These are phyloP conservation scores for Rhizophagus clarus DNA, from an alignment of 192 early-diverging fungal species.

Conservation along the genomic window DNA sequence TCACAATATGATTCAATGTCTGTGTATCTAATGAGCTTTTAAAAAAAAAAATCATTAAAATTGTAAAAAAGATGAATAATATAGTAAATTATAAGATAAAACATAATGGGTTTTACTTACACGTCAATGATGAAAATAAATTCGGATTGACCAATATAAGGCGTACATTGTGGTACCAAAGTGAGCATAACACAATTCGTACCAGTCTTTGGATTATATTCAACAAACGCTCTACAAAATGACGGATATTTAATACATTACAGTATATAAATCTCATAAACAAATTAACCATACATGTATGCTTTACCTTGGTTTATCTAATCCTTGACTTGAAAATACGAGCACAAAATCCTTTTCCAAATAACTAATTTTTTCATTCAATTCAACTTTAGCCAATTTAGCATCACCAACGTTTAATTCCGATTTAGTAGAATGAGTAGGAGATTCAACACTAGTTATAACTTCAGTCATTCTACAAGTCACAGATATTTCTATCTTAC, in stretches of 20 bases:
- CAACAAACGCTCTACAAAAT: slow-evolving; percentile 21
- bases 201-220: slow-evolving; percentile 26
- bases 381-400: not conserved
- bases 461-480: slow-evolving; percentile 31
- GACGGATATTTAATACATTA: not conserved
- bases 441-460: slow-evolving; percentile 33
- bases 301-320: slow-evolving; percentile 24
- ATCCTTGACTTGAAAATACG: slow-evolving; percentile 25
- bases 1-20: slow-evolving; percentile 37
- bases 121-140: slow-evolving; percentile 47
- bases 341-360: slow-evolving; percentile 30
- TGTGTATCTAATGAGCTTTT: slow-evolving; percentile 51
- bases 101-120: slow-evolving; percentile 25
- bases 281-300: not conserved
- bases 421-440: not conserved
- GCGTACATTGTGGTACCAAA: slow-evolving; percentile 26
- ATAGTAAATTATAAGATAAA: not conserved
- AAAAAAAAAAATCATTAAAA: no score
- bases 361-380: slow-evolving; percentile 2
- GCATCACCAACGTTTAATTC: not conserved
- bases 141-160: slow-evolving; percentile 27
- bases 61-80: no score
- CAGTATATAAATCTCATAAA: no score
- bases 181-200: slow-evolving; percentile 31
- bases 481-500: slow-evolving; percentile 23